Conservation (phyloP, 129 eudicot species). For the Kitagawia praeruptora region DNA sequence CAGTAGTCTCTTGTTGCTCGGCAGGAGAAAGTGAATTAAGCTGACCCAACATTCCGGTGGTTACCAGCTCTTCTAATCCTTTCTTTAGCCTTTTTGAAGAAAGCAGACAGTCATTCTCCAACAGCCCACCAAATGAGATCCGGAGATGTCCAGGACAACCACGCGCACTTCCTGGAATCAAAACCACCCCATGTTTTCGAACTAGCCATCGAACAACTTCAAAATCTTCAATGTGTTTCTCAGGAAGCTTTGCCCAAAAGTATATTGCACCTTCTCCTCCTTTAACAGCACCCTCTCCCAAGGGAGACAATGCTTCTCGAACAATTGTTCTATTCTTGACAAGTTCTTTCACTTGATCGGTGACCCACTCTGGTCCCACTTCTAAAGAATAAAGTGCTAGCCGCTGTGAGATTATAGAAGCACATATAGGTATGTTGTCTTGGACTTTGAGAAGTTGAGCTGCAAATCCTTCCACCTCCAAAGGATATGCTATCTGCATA, state of each 20-base stretch:
- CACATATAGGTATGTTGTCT: conserved; percentile 97
- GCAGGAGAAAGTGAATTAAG: no score
- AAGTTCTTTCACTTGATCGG: conserved; percentile 64
- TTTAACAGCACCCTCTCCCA: conserved; percentile 68
- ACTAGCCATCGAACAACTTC: conserved; percentile 90
- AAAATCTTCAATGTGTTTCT: conserved; percentile 46
- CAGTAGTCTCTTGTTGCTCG: no score
- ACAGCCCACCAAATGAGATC: conserved; percentile 86
- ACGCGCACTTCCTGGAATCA: conserved; percentile 65
- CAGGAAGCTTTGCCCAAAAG: conserved; percentile 91
- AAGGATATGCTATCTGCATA: conserved; percentile 89
- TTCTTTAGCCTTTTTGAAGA: conserved; percentile 76
- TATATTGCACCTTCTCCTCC: conserved; percentile 99
- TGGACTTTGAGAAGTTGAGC: conserved; percentile 81
- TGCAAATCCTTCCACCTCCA: conserved; percentile 69
- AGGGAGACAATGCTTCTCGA: conserved; percentile 63
- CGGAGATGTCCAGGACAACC: conserved; percentile 85
- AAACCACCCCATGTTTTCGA: conserved; percentile 47
- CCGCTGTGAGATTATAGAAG: conserved; percentile 78
- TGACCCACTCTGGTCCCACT: conserved; percentile 83
- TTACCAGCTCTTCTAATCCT: conserved; percentile 79
- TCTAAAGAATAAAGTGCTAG: conserved; percentile 79
- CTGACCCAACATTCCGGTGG: conserved; percentile 68
- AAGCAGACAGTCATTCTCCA: conserved; percentile 49
- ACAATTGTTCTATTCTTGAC: conserved; percentile 57